Evolutionary conservation across 768 basidiomycete species (phyloP).

Genomic region (Calocera viscosa): DNA sequence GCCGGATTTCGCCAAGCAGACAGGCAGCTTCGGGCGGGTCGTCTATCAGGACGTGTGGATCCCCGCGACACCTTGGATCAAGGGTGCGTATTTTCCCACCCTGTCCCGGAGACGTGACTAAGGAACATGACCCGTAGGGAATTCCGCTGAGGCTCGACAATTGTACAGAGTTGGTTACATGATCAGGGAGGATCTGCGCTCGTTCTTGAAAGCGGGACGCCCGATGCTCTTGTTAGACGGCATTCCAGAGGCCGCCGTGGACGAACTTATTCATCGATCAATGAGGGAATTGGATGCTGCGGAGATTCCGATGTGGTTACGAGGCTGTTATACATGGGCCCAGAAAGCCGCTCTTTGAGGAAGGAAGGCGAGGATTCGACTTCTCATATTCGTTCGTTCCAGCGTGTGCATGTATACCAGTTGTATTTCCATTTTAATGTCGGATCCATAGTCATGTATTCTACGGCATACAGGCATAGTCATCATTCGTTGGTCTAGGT

Average conservation of each 20-base stretch:
- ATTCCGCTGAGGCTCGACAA: background rate
- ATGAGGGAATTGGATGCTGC: background rate
- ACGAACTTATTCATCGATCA: slow-evolving; percentile 29
- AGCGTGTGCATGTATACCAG: background rate
- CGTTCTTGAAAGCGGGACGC: slow-evolving; percentile 53
- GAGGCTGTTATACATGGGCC: slow-evolving; percentile 1
- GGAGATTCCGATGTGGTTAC: background rate
- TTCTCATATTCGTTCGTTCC: background rate
- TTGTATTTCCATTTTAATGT: background rate
- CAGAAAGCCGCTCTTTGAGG: background rate
- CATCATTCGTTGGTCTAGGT: no score
- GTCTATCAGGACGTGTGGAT: slow-evolving; percentile 50
- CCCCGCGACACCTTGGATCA: slow-evolving; percentile 37
- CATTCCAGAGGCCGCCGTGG: slow-evolving; percentile 40
- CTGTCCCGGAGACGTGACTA: background rate
- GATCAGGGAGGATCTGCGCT: slow-evolving; percentile 28
- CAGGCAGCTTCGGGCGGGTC: slow-evolving; percentile 37
- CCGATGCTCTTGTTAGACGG: slow-evolving; percentile 56
- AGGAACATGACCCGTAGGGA: background rate
- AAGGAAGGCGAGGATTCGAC: background rate
- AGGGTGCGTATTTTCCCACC: background rate
- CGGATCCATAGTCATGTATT: no score
- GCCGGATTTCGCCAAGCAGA: slow-evolving; percentile 40
- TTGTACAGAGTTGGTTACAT: background rate
- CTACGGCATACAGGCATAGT: no score